Evolutionary conservation across 2,329 filamentous ascomycete species (phyloP).

Genomic region (Aspergillus sp.): DNA sequence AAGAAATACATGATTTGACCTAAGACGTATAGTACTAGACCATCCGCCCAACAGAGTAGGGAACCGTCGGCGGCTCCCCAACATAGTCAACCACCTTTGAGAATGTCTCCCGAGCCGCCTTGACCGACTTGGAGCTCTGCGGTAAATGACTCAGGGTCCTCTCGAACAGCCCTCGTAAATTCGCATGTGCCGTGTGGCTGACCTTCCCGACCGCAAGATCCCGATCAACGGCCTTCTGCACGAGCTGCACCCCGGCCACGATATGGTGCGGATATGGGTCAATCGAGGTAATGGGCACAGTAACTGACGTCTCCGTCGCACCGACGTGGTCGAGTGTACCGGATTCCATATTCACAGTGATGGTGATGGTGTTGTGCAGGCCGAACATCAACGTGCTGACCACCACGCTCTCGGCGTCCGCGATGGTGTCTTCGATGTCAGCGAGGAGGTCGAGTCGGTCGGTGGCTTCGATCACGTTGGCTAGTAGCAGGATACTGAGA

Average conservation of each 20-base stretch:
- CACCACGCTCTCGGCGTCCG: constrained; percentile 31
- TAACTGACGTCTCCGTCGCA: not conserved
- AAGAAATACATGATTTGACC: not conserved
- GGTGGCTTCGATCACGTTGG: constrained; percentile 33
- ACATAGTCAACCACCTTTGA: not conserved
- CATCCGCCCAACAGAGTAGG: not conserved
- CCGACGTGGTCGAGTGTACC: constrained; percentile 4
- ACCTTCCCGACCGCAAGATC: constrained; percentile 30
- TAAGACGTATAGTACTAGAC: not conserved
- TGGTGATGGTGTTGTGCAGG: constrained; percentile 30
- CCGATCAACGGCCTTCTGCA: constrained; percentile 33
- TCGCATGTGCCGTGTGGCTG: constrained; percentile 27
- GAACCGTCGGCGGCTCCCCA: not conserved
- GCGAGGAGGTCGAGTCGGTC: constrained; percentile 31
- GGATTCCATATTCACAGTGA: constrained; percentile 1
- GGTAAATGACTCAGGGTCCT: constrained; percentile 33
- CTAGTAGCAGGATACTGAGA: constrained; percentile 33
- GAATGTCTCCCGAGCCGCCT: constrained; percentile 22
- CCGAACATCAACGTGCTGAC: constrained; percentile 35
- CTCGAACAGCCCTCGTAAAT: constrained; percentile 30
- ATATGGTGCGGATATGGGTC: constrained; percentile 39
- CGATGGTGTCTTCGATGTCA: constrained; percentile 25
- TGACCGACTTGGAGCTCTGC: constrained; percentile 36
- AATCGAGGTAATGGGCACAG: constrained; percentile 33
- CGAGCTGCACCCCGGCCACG: constrained; percentile 33